phyloP scores from a whole-genome alignment of 768 basidiomycete species.

The Cystobasidium tubakii region DNA sequence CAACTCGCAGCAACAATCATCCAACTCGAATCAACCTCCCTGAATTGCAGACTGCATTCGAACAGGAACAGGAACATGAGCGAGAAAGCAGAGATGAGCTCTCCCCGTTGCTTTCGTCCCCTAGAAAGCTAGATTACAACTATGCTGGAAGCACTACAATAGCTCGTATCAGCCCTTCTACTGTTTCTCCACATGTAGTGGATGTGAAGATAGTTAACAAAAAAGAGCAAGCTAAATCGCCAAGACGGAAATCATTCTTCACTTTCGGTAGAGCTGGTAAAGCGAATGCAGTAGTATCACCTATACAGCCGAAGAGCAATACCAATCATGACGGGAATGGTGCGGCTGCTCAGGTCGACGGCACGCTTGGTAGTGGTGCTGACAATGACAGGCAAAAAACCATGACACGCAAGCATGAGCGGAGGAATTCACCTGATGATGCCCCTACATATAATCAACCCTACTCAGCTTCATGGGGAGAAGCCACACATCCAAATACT shows the following conservation, averaged over 20 bases:
- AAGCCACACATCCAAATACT: no score
- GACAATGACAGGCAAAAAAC: not conserved
- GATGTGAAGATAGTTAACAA: not conserved
- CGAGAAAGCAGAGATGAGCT: not conserved
- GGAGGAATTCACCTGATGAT: no score
- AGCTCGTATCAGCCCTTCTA: not conserved
- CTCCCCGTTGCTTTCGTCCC: not conserved
- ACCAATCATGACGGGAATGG: not conserved
- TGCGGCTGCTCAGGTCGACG: not conserved
- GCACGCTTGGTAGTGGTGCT: not conserved
- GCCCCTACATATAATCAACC: no score
- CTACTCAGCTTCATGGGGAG: no score
- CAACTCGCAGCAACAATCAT: no score
- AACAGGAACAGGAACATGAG: not conserved
- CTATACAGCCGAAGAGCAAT: not conserved
- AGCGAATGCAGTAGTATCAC: not conserved
- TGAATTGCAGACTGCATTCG: no score
- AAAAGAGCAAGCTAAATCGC: slow-evolving; percentile 5
- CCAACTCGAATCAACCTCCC: no score
- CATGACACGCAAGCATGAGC: no score
- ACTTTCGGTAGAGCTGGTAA: not conserved
- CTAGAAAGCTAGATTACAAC: not conserved
- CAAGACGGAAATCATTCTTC: slow-evolving; percentile 3
- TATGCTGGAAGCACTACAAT: no score
- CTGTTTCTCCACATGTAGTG: not conserved